Evolutionary conservation across 768 basidiomycete genomes (phyloP).

Genomic region (Tulasnella sp.): DNA sequence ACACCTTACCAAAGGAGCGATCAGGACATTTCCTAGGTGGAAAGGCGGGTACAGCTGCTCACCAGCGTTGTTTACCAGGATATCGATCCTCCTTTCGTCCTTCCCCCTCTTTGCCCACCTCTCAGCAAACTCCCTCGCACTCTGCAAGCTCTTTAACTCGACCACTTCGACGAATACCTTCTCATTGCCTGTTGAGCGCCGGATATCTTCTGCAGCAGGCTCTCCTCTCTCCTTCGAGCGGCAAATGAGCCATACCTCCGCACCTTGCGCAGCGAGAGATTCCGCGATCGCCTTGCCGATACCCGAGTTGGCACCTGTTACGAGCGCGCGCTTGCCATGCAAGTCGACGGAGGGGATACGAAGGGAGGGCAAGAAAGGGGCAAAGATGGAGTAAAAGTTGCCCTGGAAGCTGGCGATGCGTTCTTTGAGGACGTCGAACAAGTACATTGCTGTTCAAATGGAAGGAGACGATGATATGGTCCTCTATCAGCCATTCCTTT

Average conservation of each 20-base stretch:
- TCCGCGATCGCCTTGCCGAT: not conserved
- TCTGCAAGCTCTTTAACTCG: not conserved
- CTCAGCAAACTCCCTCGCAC: not conserved
- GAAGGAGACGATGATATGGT: too few relatives aligned
- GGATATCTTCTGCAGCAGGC: not conserved
- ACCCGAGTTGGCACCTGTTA: constrained; percentile 6
- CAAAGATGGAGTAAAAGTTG: not conserved
- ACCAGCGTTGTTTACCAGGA: constrained; percentile 10
- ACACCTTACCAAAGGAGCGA: not conserved
- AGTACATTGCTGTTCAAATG: too few relatives aligned
- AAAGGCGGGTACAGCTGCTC: not conserved
- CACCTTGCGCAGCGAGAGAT: not conserved
- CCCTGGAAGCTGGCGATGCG: not conserved
- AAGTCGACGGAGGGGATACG: not conserved
- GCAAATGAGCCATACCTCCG: constrained; percentile 10
- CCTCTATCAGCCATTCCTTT: too few relatives aligned
- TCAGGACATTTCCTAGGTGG: too few relatives aligned
- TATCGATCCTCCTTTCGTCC: constrained; percentile 6
- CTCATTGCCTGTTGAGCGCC: not conserved
- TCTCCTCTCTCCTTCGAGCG: not conserved
- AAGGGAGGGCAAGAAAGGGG: not conserved
- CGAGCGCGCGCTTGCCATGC: not conserved
- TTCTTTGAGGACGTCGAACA: not conserved
- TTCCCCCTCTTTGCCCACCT: not conserved
- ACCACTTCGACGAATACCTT: constrained; percentile 6